Evolutionary conservation across 2,329 filamentous ascomycete species (phyloP), one percentile per base, ranked within the genome.

Genomic region (Didymella glomerata): DNA sequence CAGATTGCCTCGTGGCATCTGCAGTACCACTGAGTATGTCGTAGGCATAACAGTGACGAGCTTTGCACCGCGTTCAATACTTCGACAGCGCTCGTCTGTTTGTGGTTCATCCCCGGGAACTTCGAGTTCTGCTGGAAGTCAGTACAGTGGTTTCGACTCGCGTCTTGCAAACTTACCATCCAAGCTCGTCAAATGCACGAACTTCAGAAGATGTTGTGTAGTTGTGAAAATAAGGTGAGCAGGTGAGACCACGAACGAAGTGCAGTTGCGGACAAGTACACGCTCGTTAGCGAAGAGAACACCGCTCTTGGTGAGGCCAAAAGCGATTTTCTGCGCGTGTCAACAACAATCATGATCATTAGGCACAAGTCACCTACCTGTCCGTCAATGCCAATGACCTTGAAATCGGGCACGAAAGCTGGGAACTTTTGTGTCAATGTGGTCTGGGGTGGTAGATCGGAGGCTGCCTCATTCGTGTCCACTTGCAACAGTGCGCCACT

Each of bases 1-100:
- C 1, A 98, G 80, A 67, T 99, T 99, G 20, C 95, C 95, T 69
- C 95, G 86, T 1, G 95, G 95, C 91, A 97, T 97, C 75, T 99
- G 95, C 3, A 99, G 82, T 0, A 96, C 86, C 9, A 99, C 82
- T 52, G 88, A 90, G 78, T 96, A 95, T 40, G 88, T 90, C 3
- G 92, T 91, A 1, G 95, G 94, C 77, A 97, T 93, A 27, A 93
- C 92, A 0, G 92, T 95, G 22, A 99, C 88, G 14, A 99, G 84
- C 48, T 88, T 88, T 3, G 91, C 92, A 16, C 95, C 95, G 64
- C 95, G 88, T 77, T 99, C 95, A 55, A 99, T 90, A 68, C 88
- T 96, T 65, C 95, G 86, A 75, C 94, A 98, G 71, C 95, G 84
- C 77, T 99, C 95, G 67, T 98, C 95, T 28, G 85, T 90, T 75